phyloP scores from a whole-genome alignment of 345 rosid species.

The Dipteronia dyeriana region DNA sequence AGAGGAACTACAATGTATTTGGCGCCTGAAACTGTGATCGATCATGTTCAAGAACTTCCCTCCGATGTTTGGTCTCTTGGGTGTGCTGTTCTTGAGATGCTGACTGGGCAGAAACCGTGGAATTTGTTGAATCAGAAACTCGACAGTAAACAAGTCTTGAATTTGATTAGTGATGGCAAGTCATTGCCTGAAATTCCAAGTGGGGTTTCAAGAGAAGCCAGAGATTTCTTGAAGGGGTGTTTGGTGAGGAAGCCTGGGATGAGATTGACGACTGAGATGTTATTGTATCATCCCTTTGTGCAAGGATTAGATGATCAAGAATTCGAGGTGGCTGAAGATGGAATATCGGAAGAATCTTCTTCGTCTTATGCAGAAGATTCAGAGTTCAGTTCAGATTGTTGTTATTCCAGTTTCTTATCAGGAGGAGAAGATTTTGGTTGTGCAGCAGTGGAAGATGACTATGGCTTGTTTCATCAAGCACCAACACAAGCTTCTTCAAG shows the following conservation, averaged over 20 bases:
- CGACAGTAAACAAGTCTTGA: not conserved
- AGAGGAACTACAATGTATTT: conserved; percentile 43
- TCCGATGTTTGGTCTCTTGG: conserved; percentile 59
- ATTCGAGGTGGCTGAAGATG: conserved; percentile 13
- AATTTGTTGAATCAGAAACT: not conserved
- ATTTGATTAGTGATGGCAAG: conserved; percentile 10
- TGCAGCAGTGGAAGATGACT: not conserved
- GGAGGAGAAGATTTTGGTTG: too few species aligned
- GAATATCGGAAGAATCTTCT: not conserved
- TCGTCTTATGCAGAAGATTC: not conserved
- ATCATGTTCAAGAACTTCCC: conserved; percentile 27
- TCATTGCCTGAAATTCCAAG: conserved; percentile 28
- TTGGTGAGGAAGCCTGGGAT: conserved; percentile 18
- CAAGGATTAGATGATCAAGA: conserved; percentile 19
- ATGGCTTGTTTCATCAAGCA: too few species aligned
- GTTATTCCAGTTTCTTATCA: not conserved
- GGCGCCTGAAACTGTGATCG: conserved; percentile 36
- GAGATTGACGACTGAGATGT: conserved; percentile 34
- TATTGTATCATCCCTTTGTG: conserved; percentile 29
- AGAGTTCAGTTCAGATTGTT: not conserved
- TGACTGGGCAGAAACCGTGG: conserved; percentile 47
- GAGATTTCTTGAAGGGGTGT: conserved; percentile 33
- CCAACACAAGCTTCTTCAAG: not conserved
- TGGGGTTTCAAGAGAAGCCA: conserved; percentile 25
- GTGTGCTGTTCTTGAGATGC: conserved; percentile 51